A percentile compares a stretch with the other conserved stretches of the same genome.
These are phyloP conservation scores for Dillenia suffruticosa DNA, from an alignment of 164 flowering plant species.

Conservation along the genomic window DNA sequence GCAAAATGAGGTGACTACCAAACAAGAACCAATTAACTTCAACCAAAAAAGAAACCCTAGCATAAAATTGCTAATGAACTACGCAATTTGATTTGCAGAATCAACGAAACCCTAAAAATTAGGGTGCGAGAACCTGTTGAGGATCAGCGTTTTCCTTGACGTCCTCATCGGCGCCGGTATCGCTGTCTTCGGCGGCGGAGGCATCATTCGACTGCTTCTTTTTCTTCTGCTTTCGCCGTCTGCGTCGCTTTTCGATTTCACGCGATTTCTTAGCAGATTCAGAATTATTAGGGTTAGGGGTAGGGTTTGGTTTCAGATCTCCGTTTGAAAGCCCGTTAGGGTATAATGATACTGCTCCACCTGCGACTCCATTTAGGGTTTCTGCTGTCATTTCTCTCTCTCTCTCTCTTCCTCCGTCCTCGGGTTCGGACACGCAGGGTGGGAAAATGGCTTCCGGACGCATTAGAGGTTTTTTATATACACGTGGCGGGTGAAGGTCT, in stretches of 20 bases:
- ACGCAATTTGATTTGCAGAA: too few relatives aligned
- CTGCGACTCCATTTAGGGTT: slow-evolving; percentile 1
- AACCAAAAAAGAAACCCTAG: too few relatives aligned
- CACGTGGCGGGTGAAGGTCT: too few relatives aligned
- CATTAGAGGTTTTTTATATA: too few relatives aligned
- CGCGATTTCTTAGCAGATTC: slow-evolving; percentile 36
- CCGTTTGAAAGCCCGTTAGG: slow-evolving; percentile 24
- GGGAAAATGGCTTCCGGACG: too few relatives aligned
- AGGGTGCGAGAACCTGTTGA: slow-evolving; percentile 34
- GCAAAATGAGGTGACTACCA: too few relatives aligned
- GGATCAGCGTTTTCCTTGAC: slow-evolving; percentile 53
- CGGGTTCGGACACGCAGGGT: too few relatives aligned
- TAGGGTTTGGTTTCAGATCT: slow-evolving; percentile 28
- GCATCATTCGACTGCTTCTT: slow-evolving; percentile 29
- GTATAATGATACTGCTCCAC: too few relatives aligned
- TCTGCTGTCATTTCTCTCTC: slow-evolving; percentile 20
- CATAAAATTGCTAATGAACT: too few relatives aligned
- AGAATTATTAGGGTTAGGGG: slow-evolving; percentile 1
- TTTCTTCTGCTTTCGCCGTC: slow-evolving; percentile 85
- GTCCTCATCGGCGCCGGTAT: slow-evolving; percentile 30
- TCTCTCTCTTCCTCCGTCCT: not conserved
- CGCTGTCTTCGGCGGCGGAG: slow-evolving; percentile 15
- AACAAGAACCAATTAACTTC: too few relatives aligned
- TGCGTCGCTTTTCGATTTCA: slow-evolving; percentile 66
- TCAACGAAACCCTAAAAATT: not conserved